Conservation (phyloP, 2,329 filamentous ascomycete species). For the Xylariaceae sp. region DNA sequence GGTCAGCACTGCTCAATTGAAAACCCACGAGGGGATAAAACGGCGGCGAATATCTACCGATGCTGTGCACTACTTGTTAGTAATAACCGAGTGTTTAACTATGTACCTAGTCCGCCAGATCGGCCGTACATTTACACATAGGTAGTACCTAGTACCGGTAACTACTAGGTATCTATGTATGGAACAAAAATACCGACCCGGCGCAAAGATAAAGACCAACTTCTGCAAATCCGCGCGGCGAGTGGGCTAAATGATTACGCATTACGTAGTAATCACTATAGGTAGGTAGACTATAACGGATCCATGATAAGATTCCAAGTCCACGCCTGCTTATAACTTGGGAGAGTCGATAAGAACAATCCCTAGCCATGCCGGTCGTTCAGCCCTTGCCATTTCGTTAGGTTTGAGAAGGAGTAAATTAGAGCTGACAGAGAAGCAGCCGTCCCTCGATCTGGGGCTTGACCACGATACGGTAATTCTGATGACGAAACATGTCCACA, state of each 20-base stretch:
- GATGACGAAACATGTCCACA: constrained; percentile 12
- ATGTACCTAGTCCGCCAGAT: too few species aligned
- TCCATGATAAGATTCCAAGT: neutral
- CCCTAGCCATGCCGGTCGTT: constrained; percentile 10
- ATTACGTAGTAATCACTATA: too few species aligned
- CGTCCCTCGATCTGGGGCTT: constrained; percentile 11
- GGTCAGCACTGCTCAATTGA: too few species aligned
- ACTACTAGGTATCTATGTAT: too few species aligned
- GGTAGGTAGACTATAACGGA: too few species aligned
- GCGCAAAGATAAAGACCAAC: neutral
- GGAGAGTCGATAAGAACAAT: neutral
- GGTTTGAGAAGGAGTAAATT: too few species aligned
- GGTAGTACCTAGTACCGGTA: too few species aligned
- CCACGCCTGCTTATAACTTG: neutral
- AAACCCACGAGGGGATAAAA: too few species aligned
- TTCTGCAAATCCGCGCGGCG: neutral
- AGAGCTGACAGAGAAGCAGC: constrained; percentile 14
- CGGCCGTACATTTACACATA: too few species aligned
- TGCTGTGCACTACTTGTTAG: neutral
- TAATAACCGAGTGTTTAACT: too few species aligned
- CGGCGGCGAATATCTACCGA: neutral
- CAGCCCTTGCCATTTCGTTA: neutral
- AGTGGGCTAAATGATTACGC: neutral
- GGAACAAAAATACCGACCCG: neutral
- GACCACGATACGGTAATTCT: neutral